Evolutionary conservation across 1,139 yeast species (phyloP), one percentile per base, ranked within the genome.

Genomic region (Protomyces inundatus): DNA sequence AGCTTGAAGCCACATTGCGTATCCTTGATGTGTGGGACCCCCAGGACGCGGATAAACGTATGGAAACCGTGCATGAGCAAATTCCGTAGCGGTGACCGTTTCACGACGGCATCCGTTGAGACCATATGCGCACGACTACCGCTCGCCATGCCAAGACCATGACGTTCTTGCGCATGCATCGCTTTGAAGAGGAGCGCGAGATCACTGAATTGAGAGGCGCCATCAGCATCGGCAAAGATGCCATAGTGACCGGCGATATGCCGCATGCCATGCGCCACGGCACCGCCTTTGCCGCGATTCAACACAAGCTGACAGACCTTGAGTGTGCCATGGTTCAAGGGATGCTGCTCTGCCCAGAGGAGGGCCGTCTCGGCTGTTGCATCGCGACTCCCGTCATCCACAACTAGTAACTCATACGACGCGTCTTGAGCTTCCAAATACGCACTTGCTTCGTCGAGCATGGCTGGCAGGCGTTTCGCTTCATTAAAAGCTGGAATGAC

Each of bases 121-220:
- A 91, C 97, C 96, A 93, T 90, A 73, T 93, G 98, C 1, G 98
- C 97, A 60, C 98, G 82, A 16, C 97, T 89, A 1, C 98, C 98
- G 65, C 95, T 83, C 1, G 96, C 91, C 39, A 93, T 80, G 0
- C 83, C 86, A 0, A 89, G 80, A 1, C 66, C 71, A 37, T 54
- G 30, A 54, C 42, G 3, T 40, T 76, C 77, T n/a, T 72, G 63
- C 36, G 66, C 67, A 63, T 75, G 69, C 4, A 88, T 78, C 36
- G 77, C 76, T 1, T 72, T 74, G 14, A 85, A 69, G 67, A 93
- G 79, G 66, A 82, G 82, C 3, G 73, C 73, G 33, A 88, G 79
- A 73, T 91, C 97, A 32, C 82, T 74, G 73, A 95, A 93, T 71
- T 80, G 81, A 33, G 96, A 87, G 3, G 98, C 98, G 37, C 98